A percentile compares a stretch with the other conserved stretches of the same genome.
Conservation (phyloP, 805 yeast species). For the Spathaspora sp. region DNA sequence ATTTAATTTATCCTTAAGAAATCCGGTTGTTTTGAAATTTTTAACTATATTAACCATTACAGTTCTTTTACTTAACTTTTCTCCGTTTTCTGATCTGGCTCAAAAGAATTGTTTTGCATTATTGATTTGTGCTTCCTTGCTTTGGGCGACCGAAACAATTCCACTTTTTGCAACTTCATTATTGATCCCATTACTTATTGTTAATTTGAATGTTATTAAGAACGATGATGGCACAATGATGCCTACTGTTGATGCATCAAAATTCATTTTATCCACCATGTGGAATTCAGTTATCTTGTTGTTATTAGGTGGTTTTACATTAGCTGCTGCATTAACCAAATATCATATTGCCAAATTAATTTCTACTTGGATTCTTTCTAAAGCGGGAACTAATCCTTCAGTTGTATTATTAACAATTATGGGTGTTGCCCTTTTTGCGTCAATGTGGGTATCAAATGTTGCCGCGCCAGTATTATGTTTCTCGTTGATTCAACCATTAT, state of each 20-base stretch:
- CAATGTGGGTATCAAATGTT: slow-evolving; percentile 58
- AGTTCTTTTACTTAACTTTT: slow-evolving; percentile 23
- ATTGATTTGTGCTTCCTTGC: slow-evolving; percentile 71
- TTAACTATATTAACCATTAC: slow-evolving; percentile 48
- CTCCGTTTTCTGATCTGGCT: slow-evolving; percentile 31
- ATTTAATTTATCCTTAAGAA: slow-evolving; percentile 25
- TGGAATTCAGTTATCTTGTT: slow-evolving; percentile 53
- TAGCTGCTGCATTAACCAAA: slow-evolving; percentile 54
- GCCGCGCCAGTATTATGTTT: slow-evolving; percentile 55
- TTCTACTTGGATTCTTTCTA: slow-evolving; percentile 45
- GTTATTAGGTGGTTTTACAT: slow-evolving; percentile 51
- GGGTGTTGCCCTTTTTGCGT: slow-evolving; percentile 48
- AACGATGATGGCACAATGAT: slow-evolving; percentile 46
- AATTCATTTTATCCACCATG: slow-evolving; percentile 46
- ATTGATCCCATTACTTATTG: slow-evolving; percentile 76
- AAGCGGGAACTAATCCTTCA: slow-evolving; percentile 51
- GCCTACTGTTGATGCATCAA: slow-evolving; percentile 40
- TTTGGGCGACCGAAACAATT: slow-evolving; percentile 96
- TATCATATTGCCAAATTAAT: slow-evolving; percentile 49
- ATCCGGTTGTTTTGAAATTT: slow-evolving; percentile 42
- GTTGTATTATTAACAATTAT: slow-evolving; percentile 45
- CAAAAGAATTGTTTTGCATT: slow-evolving; percentile 65
- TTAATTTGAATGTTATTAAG: slow-evolving; percentile 64
- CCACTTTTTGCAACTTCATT: slow-evolving; percentile 90
- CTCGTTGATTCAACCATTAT: slow-evolving; percentile 47